These are phyloP conservation scores for Actinidia polygama DNA, from an alignment of 179 eudicot genomes.

Conservation along the genomic window DNA sequence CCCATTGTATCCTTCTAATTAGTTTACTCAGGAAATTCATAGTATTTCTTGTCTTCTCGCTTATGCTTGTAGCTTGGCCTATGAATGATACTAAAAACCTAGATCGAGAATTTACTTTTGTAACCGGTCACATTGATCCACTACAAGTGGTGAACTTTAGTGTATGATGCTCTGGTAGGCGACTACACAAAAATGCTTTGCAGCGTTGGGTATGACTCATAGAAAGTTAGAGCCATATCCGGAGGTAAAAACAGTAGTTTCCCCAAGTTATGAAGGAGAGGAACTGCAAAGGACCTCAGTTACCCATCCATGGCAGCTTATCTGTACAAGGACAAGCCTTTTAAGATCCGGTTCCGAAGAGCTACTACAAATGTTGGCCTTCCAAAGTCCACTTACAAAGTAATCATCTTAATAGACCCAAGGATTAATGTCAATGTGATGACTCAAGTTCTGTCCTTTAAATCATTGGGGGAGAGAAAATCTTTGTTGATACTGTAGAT, in stretches of 20 bases:
- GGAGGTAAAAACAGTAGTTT: not conserved
- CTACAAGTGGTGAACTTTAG: no score
- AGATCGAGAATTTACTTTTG: no score
- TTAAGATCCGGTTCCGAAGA: constrained; percentile 11
- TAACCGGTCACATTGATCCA: no score
- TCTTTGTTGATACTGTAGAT: constrained; percentile 15
- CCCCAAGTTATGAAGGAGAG: not conserved
- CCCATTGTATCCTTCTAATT: no score
- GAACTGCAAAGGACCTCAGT: constrained; percentile 26
- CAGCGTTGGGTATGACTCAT: constrained; percentile 13
- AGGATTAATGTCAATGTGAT: not conserved
- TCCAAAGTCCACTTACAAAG: constrained; percentile 21
- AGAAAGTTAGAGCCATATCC: constrained; percentile 6
- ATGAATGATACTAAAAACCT: no score
- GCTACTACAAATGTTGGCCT: constrained; percentile 24
- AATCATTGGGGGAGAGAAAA: constrained; percentile 1
- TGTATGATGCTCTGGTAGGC: no score
- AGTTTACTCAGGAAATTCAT: no score
- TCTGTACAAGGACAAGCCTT: not conserved
- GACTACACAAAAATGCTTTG: no score
- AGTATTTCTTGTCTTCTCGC: no score
- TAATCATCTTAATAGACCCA: not conserved
- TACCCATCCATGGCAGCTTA: constrained; percentile 33
- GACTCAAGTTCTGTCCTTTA: constrained; percentile 15
- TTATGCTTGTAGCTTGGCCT: no score